These are phyloP conservation scores for Colletotrichum higginsianum DNA, from an alignment of 2,329 filamentous ascomycete species.

Conservation along the genomic window DNA sequence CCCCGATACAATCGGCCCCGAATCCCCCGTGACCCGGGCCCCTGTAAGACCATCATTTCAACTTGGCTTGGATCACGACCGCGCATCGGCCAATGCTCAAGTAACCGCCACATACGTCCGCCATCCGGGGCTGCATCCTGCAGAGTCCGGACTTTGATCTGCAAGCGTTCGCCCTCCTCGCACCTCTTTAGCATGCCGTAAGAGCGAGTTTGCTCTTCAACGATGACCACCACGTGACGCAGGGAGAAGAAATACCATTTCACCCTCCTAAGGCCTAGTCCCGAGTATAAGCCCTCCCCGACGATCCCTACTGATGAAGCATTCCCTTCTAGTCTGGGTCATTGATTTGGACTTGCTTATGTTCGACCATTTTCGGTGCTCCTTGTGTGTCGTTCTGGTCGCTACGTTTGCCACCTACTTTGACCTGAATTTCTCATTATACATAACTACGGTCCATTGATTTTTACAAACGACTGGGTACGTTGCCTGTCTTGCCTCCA, in stretches of 20 bases:
- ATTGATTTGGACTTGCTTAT: not conserved
- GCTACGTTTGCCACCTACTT: not conserved
- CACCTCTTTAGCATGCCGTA: not conserved
- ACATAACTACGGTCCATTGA: not conserved
- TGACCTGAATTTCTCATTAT: not conserved
- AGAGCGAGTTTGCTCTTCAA: not conserved
- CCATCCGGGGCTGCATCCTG: not conserved
- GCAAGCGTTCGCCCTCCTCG: not conserved
- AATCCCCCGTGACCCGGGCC: not conserved
- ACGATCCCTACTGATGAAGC: not conserved
- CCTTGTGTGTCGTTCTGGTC: not conserved
- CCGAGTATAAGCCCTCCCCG: not conserved
- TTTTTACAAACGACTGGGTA: not conserved
- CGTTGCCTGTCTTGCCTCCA: not conserved
- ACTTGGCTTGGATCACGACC: not conserved
- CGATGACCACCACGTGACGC: not conserved
- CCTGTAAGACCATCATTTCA: not conserved
- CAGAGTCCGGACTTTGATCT: not conserved
- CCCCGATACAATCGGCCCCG: conserved; percentile 4
- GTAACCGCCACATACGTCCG: not conserved
- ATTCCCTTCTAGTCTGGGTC: no score
- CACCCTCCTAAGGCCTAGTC: not conserved
- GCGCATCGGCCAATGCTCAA: not conserved
- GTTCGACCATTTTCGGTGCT: not conserved
- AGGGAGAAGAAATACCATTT: not conserved